phyloP scores from a whole-genome alignment of 2,329 filamentous ascomycete genomes.

The Grosmannia serpens region DNA sequence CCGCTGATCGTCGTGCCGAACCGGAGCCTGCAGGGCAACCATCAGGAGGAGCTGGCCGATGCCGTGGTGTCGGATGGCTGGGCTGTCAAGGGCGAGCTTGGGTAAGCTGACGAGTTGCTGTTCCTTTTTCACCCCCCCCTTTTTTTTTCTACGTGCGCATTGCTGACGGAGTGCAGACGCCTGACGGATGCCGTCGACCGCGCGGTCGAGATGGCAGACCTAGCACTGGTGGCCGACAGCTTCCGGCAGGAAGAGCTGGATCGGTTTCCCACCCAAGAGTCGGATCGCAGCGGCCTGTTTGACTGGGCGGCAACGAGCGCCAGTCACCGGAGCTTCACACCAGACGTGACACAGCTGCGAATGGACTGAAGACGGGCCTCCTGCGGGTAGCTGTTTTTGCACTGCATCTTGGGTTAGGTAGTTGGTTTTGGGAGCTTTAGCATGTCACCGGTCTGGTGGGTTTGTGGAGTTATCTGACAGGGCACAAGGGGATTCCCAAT shows the following conservation, averaged over 20 bases:
- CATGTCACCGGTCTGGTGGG: no score
- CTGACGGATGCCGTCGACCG: constrained; percentile 15
- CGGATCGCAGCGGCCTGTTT: constrained; percentile 19
- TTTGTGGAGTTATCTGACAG: no score
- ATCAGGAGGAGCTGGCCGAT: constrained; percentile 77
- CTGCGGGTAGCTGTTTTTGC: no score
- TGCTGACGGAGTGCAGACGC: constrained; percentile 10
- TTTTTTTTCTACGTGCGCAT: background rate
- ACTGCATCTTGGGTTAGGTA: no score
- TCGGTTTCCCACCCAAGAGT: constrained; percentile 17
- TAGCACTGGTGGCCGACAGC: constrained; percentile 13
- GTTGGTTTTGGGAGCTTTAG: no score
- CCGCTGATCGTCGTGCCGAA: constrained; percentile 89
- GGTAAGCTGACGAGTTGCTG: constrained; percentile 48
- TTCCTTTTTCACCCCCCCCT: background rate
- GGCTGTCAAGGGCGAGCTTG: constrained; percentile 56
- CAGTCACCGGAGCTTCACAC: background rate
- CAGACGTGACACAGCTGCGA: constrained; percentile 1
- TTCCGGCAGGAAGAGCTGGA: constrained; percentile 15
- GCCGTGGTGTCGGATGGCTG: constrained; percentile 66
- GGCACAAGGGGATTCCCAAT: no score
- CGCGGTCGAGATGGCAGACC: constrained; percentile 10
- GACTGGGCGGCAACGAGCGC: constrained; percentile 18
- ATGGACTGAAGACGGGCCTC: constrained; percentile 4
- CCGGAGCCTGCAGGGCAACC: constrained; percentile 68